A percentile compares a stretch with the other conserved stretches of the same genome.
These are phyloP conservation scores for Globisporangium lucens DNA, from an alignment of 352 stramenopile species.

Conservation along the genomic window DNA sequence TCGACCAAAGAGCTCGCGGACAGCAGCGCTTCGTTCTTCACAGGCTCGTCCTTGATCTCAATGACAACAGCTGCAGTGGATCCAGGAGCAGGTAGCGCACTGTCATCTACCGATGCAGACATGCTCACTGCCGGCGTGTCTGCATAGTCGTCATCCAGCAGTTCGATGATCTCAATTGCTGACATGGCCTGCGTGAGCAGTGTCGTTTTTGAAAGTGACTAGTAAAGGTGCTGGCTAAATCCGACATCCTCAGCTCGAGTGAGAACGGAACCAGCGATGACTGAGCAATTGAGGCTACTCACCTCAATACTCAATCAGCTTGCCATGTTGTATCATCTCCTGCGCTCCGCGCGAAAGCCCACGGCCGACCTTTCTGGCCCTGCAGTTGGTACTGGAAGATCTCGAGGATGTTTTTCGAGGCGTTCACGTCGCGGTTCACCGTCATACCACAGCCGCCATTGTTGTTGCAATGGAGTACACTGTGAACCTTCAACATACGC, in stretches of 20 bases:
- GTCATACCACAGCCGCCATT: conserved; percentile 4
- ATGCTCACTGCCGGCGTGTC: not conserved
- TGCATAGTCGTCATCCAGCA: not conserved
- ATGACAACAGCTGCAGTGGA: not conserved
- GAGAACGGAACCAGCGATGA: too few species aligned
- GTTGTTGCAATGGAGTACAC: conserved; percentile 10
- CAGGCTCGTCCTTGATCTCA: conserved; percentile 2
- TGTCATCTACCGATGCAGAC: too few species aligned
- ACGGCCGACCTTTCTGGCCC: not conserved
- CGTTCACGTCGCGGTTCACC: conserved; percentile 5
- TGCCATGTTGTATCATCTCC: not conserved
- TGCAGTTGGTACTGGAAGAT: conserved; percentile 3
- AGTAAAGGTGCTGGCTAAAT: too few species aligned
- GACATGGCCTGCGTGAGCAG: not conserved
- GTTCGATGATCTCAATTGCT: conserved; percentile 1
- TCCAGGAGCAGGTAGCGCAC: too few species aligned
- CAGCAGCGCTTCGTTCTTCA: not conserved
- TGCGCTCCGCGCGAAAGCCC: not conserved
- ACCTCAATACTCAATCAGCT: conserved; percentile 1
- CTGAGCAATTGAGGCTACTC: too few species aligned
- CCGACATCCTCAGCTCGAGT: too few species aligned
- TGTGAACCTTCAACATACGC: conserved; percentile 1
- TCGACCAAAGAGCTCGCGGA: not conserved
- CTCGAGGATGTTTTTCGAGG: conserved; percentile 1
- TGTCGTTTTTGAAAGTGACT: too few species aligned